Evolutionary conservation across 371 early-diverging fungal species (phyloP).

Genomic region (Saksenaea vasiformis): DNA sequence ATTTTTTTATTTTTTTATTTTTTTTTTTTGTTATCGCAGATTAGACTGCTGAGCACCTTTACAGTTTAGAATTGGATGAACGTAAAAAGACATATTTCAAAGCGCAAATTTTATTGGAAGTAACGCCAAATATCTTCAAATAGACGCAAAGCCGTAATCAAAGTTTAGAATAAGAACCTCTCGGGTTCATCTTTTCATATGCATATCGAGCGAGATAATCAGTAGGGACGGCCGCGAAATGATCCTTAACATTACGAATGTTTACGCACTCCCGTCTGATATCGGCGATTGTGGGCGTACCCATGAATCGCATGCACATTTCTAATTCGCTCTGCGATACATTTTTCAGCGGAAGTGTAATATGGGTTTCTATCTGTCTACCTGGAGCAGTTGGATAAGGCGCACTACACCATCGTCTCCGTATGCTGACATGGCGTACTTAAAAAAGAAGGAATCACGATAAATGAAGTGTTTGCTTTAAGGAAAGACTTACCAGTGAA

Average conservation of each 20-base stretch:
- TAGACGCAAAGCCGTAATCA: no score
- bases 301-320: slow-evolving; percentile 77
- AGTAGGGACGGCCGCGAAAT: slow-evolving; percentile 41
- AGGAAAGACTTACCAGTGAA: slow-evolving; percentile 49
- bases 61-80: no score
- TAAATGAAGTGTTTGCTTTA: slow-evolving; percentile 25
- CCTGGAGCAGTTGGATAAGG: slow-evolving; percentile 65
- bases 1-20: no score
- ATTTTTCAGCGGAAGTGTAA: no score
- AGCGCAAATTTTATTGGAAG: no score
- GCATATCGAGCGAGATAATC: slow-evolving; percentile 40
- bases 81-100: no score
- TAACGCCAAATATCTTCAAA: no score
- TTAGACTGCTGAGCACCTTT: no score
- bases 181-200: slow-evolving; percentile 50
- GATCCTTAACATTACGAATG: slow-evolving; percentile 52
- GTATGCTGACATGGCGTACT: slow-evolving; percentile 69
- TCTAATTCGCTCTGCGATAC: slow-evolving; percentile 47
- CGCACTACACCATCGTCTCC: slow-evolving; percentile 81
- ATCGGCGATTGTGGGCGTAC: slow-evolving; percentile 60
- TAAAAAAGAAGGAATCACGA: slow-evolving; percentile 18
- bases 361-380: slow-evolving; percentile 24
- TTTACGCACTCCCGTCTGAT: slow-evolving; percentile 63
- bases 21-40: no score
- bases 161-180: slow-evolving; percentile 15